Evolutionary conservation across 2,329 filamentous ascomycete genomes (phyloP), one percentile per base, ranked within the genome.

Genomic region (Aspergillus unguis): DNA sequence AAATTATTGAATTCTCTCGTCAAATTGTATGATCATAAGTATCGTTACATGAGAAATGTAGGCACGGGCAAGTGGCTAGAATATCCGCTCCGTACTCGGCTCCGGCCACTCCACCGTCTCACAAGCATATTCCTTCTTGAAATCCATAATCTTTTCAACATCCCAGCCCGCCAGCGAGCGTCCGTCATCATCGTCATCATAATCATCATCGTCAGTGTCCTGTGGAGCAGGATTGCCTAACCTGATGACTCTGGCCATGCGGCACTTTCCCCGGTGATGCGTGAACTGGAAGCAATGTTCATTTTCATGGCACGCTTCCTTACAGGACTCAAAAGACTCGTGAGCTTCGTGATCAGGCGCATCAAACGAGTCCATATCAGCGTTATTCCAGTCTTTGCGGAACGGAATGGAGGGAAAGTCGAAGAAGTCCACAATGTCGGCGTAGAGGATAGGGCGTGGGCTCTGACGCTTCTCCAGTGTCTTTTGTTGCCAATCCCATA

Each of bases 371-470:
- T 65, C 63, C 62, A 64, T 71, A n/a, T 66, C 67, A 8, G 59
- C 63, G 47, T 72, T 73, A 50, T 69, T 62, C 70, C 70, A 71
- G 44, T 71, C 59, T 4, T 52, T 32, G n/a, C 60, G 58, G 26
- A 58, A 53, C 5, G 58, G 44, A 25, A 64, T 29, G 6, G 52
- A 44, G 5, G 57, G 61, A 8, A 69, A 43, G 26, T 62, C 51
- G 37, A 63, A 57, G 49, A 67, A 72, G 2, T 68, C 55, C 32
- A 64, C 54, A 6, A 73, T 43, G 40, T 72, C 68, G 35, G 64
- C 60, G 46, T 58, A 56, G 31, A 58, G 36, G 7, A 58, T 40
- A 5, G 54, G 56, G 7, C 29, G 41, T 28, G 33, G 31, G 23
- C 25, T 10, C 4, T 9, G 10, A 7, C 8, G 11, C 25, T 44